These are phyloP conservation scores for Ceratopteris richardii DNA, from an alignment of 75 land plant genomes.

Conservation along the genomic window DNA sequence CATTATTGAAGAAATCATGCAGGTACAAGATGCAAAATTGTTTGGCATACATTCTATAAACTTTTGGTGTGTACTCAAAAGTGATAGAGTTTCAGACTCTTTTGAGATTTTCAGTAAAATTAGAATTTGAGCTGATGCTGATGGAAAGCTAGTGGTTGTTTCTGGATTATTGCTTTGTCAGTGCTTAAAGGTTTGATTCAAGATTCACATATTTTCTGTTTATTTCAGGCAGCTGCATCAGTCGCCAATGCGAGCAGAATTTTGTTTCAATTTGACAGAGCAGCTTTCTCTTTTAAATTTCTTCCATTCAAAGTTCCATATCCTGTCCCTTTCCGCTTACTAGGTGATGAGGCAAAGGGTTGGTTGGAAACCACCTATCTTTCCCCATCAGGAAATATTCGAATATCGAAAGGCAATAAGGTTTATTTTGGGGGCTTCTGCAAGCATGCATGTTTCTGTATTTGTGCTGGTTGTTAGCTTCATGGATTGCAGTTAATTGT, in stretches of 20 bases:
- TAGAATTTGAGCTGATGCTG: no score
- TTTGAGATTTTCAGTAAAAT: no score
- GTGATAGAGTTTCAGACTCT: no score
- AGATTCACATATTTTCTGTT: no score
- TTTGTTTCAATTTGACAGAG: slow-evolving; percentile 84
- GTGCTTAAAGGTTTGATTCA: no score
- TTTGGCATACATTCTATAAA: no score
- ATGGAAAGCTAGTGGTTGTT: no score
- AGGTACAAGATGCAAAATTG: no score
- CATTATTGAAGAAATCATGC: no score
- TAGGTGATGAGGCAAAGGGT: slow-evolving; percentile 98
- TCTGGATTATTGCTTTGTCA: no score
- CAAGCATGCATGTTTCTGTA: slow-evolving; percentile 4
- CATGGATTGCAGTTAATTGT: background rate
- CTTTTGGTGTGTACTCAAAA: no score
- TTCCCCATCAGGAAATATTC: slow-evolving; percentile 66
- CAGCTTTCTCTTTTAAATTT: slow-evolving; percentile 85
- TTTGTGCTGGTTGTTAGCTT: background rate
- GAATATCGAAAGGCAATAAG: slow-evolving; percentile 94
- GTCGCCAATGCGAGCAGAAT: slow-evolving; percentile 66
- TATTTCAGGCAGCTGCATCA: slow-evolving; percentile 76
- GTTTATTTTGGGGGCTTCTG: slow-evolving; percentile 22
- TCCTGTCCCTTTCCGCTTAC: slow-evolving; percentile 85
- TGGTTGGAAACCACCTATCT: slow-evolving; percentile 96
- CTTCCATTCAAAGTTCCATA: slow-evolving; percentile 98